Conservation (phyloP, 345 rosid species). For the Euphorbia lathyris region DNA sequence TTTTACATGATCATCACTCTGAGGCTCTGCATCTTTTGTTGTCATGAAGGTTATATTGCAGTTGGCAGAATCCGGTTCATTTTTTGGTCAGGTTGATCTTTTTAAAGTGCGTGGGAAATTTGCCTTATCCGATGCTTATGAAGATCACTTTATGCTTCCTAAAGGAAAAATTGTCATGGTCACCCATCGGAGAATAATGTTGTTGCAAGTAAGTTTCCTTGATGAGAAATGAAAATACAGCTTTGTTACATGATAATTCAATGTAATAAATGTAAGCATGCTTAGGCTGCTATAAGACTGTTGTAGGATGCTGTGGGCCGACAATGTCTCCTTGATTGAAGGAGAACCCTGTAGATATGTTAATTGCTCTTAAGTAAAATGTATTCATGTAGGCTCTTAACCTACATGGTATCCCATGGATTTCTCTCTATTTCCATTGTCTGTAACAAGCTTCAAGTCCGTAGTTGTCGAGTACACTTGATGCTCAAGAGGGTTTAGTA, state of each 20-base stretch:
- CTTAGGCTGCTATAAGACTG: too few species aligned
- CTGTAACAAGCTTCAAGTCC: too few species aligned
- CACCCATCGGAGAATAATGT: constrained; percentile 80
- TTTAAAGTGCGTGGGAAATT: constrained; percentile 98
- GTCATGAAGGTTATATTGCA: constrained; percentile 78
- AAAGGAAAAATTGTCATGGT: constrained; percentile 69
- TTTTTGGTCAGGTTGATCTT: constrained; percentile 92
- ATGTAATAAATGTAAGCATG: too few species aligned
- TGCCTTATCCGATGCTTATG: constrained; percentile 95
- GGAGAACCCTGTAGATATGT: too few species aligned
- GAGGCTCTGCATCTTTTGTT: constrained; percentile 23
- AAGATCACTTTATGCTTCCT: constrained; percentile 85
- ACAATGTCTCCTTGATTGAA: too few species aligned
- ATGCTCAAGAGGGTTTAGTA: not conserved
- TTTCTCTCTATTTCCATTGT: too few species aligned
- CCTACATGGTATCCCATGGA: too few species aligned
- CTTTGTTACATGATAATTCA: too few species aligned
- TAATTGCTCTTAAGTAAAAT: too few species aligned
- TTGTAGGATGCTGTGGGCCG: too few species aligned
- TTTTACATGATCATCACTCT: not conserved
- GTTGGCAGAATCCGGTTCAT: constrained; percentile 90
- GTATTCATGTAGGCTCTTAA: too few species aligned
- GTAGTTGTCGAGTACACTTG: not conserved
- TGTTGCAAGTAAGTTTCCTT: constrained; percentile 64
- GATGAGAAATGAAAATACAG: constrained; percentile 12